A percentile compares a stretch with the other conserved stretches of the same genome.
Evolutionary conservation across 306 rosid genomes (phyloP).

Genomic region (Inga laurina): DNA sequence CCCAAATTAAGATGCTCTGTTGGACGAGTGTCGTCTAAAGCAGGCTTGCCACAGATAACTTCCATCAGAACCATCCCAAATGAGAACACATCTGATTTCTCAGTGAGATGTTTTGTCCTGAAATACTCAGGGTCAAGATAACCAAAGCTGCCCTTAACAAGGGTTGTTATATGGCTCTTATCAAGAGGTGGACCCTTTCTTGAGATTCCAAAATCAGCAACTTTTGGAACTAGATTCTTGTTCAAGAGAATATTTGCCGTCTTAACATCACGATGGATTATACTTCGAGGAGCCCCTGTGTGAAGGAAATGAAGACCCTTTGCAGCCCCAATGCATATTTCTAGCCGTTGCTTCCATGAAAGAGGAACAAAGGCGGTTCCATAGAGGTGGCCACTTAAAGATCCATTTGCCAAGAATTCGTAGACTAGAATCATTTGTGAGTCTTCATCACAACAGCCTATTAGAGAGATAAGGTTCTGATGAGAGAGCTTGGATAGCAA

Average conservation of each 20-base stretch:
- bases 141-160: slow-evolving; percentile 95
- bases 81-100: slow-evolving; percentile 93
- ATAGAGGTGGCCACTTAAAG: slow-evolving; percentile 83
- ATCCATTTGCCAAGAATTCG: slow-evolving; percentile 96
- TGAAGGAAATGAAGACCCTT: slow-evolving; percentile 94
- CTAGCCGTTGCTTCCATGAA: slow-evolving; percentile 86
- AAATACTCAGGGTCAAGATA: slow-evolving; percentile 96
- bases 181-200: slow-evolving; percentile 88
- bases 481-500: slow-evolving; percentile 92
- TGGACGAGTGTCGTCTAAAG: slow-evolving; percentile 47
- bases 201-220: slow-evolving; percentile 93
- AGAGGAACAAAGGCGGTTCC: slow-evolving; percentile 77
- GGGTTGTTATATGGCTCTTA: slow-evolving; percentile 92
- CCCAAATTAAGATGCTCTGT: slow-evolving; percentile 35
- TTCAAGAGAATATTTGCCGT: slow-evolving; percentile 93
- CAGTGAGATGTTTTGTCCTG: slow-evolving; percentile 72
- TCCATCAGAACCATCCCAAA: slow-evolving; percentile 95
- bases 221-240: slow-evolving; percentile 83
- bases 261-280: slow-evolving; percentile 93
- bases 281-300: slow-evolving; percentile 71
- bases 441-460: slow-evolving; percentile 87
- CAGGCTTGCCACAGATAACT: slow-evolving; percentile 55
- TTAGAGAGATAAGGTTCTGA: slow-evolving; percentile 70
- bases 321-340: slow-evolving; percentile 92
- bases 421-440: slow-evolving; percentile 93